Conservation (phyloP, 192 early-diverging fungal species). For the Pilobolus umbonatus region DNA sequence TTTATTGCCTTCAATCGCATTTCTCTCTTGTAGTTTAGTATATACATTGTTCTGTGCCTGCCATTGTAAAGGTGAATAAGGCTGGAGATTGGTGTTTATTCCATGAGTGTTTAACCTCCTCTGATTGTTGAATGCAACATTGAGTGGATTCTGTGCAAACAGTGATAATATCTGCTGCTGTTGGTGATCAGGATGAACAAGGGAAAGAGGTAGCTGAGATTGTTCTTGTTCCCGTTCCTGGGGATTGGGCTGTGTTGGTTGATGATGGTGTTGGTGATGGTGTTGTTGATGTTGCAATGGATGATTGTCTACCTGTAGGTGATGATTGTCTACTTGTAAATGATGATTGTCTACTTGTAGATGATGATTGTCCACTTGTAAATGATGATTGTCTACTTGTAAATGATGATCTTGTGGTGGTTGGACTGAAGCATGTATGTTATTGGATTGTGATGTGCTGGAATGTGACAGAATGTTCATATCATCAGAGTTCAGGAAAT, state of each 20-base stretch:
- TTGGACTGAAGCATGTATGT: background rate
- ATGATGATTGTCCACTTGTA: background rate
- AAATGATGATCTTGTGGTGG: background rate
- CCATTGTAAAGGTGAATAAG: constrained; percentile 1
- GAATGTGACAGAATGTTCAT: constrained; percentile 4
- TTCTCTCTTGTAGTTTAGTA: constrained; percentile 10
- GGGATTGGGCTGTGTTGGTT: background rate
- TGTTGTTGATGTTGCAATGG: background rate
- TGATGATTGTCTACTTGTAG: too few relatives aligned
- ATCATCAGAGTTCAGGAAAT: constrained; percentile 5
- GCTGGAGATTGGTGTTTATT: constrained; percentile 1
- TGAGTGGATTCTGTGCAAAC: constrained; percentile 10
- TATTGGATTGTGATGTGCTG: background rate
- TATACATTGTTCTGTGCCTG: constrained; percentile 11
- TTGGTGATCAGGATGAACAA: constrained; percentile 15
- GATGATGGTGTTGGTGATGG: background rate
- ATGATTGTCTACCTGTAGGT: background rate
- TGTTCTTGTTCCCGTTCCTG: background rate
- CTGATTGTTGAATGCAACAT: background rate
- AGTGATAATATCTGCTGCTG: constrained; percentile 13
- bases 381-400: background rate
- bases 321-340: background rate
- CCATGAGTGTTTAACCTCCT: background rate
- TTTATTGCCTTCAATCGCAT: constrained; percentile 8
- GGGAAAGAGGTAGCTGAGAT: background rate